Evolutionary conservation across 1,284 basidiomycete species (phyloP).

Genomic region (Mycena citricolor): DNA sequence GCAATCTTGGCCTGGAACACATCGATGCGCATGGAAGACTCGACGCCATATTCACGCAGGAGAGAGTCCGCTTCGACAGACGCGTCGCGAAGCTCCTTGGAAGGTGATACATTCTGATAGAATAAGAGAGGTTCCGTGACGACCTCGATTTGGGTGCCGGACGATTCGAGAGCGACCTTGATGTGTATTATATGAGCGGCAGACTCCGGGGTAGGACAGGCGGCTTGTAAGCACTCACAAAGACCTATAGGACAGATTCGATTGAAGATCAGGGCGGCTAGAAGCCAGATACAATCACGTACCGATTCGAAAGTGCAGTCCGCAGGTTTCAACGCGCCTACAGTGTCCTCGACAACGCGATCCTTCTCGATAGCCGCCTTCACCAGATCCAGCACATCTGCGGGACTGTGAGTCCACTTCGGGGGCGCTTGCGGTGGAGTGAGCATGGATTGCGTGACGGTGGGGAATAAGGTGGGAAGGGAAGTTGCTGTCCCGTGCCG

Average conservation of each 20-base stretch:
- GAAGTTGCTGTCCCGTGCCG: constrained; percentile 19
- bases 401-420: constrained; percentile 67
- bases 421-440: constrained; percentile 68
- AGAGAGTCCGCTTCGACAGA: constrained; percentile 71
- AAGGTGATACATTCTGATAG: constrained; percentile 76
- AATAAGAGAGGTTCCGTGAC: constrained; percentile 64
- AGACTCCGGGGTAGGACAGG: too few species aligned
- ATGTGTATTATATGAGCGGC: too few species aligned
- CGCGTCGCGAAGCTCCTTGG: constrained; percentile 71
- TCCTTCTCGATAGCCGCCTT: constrained; percentile 60
- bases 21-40: constrained; percentile 75
- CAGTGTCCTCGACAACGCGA: constrained; percentile 54
- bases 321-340: constrained; percentile 59
- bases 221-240: constrained; percentile 50
- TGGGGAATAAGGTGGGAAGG: constrained; percentile 31
- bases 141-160: constrained; percentile 54
- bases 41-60: constrained; percentile 65
- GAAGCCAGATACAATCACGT: constrained; percentile 26
- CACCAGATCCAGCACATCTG: constrained; percentile 57
- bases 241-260: constrained; percentile 48
- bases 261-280: constrained; percentile 1
- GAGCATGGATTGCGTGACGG: constrained; percentile 33
- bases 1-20: constrained; percentile 70
- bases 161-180: constrained; percentile 58
- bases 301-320: constrained; percentile 63